Base-by-base conservation (phyloP, 805 yeast genomes). In the Crinitomyces ghanaensis region DNA sequence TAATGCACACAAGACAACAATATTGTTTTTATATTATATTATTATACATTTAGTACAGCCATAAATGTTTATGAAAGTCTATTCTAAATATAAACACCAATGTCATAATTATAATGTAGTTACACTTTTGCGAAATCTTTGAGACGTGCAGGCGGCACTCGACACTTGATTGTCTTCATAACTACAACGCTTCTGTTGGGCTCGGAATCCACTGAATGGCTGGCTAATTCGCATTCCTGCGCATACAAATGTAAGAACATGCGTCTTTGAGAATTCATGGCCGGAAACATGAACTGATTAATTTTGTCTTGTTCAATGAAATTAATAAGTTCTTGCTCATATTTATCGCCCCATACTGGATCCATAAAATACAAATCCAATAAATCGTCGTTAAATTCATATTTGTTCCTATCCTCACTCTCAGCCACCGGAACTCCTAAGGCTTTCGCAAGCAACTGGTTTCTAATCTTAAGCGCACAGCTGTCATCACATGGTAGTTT, bases 131-230 rank as follows among this genome's bases (percentile, higher is more conserved):
- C n/a, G n/a, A n/a, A n/a, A n/a, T 32, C 29, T 13, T 32, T 16
- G n/a, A 41, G 34, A 7, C 35, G 31, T n/a, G 42, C 40, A 7
- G 49, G 44, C 0, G 84, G 82, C 2, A 59, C 36, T 6, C 40
- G 46, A 0, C 62, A 50, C 1, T 35, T 41, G 8, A 44, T 37
- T 5, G 51, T 48, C 28, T 63, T 53, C 31, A 61, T 56, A n/a
- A 84, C 63, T 42, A 70, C 74, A 1, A 84, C 88, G 7, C 78
- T 70, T 39, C 94, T 56, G 33, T 71, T 63, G 0, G 95, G 95
- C 43, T 83, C 95, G 2, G 70, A 71, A 53, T 82, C 95, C 40
- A 81, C 91, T 2, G 86, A 70, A 46, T 80, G 85, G 0, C 78
- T 62, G 44, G 69, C 74, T 8, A 83, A 46, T 8, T 66, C 60